Base-by-base conservation (phyloP, 2,329 filamentous ascomycete species). In the Emmonsiellopsis sp. region DNA sequence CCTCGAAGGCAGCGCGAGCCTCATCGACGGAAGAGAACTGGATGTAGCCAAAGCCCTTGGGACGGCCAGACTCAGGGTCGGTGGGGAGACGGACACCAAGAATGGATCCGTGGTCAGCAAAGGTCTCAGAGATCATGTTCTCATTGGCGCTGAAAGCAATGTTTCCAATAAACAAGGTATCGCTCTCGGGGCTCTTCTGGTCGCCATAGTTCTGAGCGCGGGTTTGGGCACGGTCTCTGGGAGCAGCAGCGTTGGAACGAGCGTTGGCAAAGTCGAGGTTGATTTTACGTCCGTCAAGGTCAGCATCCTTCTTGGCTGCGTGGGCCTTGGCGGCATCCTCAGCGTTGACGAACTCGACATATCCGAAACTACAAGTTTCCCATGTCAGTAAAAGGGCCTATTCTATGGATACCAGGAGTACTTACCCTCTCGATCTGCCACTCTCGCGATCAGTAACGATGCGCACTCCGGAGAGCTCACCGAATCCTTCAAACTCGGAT, bases 21-120 rank as follows among this genome's bases (percentile, higher is more conserved):
- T 95, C 90, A 32, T 95, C 89, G 57, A 93, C 71, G 14, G 86
- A 87, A 62, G 76, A 75, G 78, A 92, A 95, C 66, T 85, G 85
- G 58, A 95, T 85, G 69, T 96, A 96, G 53, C 88, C 91, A 71
- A 94, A 95, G 54, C 91, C 91, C 84, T 95, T 95, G 68, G 86
- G 84, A 62, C 84, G 82, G 60, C 89, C 90, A 57, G 83, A 83
- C 57, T 95, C 89, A 77, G 77, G 83, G 70, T 96, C 88, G 55
- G 91, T 95, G 50, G 91, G 91, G 57, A 96, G 84, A 66, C 90
- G 87, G 64, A 95, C 83, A 67, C 86, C 87, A 65, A 85, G 81
- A 68, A 93, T 82, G 67, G 77, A 79, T 60, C 83, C 82, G 62
- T 84, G 79, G 61, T 86, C 80, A 63, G 76, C 75, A 77, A 95